A percentile compares a stretch with the other conserved stretches of the same genome.
Conservation (phyloP, 2,329 filamentous ascomycete genomes). For the Cladophialophora exuberans region DNA sequence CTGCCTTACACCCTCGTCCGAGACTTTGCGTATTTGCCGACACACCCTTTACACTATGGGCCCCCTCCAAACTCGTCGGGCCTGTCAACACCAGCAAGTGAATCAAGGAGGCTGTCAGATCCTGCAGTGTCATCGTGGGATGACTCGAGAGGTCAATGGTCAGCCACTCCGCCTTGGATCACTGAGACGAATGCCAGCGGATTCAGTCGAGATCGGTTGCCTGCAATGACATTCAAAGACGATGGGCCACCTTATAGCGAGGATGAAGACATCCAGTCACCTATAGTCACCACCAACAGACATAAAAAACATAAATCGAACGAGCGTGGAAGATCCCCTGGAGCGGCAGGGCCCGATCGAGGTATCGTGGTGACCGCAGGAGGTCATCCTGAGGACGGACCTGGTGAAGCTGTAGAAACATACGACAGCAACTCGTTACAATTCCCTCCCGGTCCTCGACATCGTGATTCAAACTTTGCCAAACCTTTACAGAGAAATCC, state of each 20-base stretch:
- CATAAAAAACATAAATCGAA: constrained; percentile 82
- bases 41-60: constrained; percentile 90
- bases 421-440: constrained; percentile 50
- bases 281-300: constrained; percentile 77
- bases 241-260: constrained; percentile 87
- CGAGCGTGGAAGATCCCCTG: constrained; percentile 53
- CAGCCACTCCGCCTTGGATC: constrained; percentile 51
- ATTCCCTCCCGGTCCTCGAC: constrained; percentile 60
- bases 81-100: constrained; percentile 82
- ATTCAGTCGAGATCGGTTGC: constrained; percentile 65
- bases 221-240: constrained; percentile 81
- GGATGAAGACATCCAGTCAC: constrained; percentile 91
- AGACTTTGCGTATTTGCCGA: constrained; percentile 87
- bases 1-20: constrained; percentile 87
- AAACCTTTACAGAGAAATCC: constrained; percentile 43
- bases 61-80: constrained; percentile 80
- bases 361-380: constrained; percentile 70
- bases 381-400: constrained; percentile 71
- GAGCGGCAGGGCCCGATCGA: constrained; percentile 60
- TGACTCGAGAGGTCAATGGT: constrained; percentile 62
- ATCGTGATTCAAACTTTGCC: constrained; percentile 60
- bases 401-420: constrained; percentile 78
- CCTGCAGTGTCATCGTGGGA: constrained; percentile 76
- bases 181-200: constrained; percentile 43
- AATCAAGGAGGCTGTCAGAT: constrained; percentile 80